Evolutionary conservation across 2,329 filamentous ascomycete genomes (phyloP), one percentile per base, ranked within the genome.

Genomic region (Dactylella cylindrospora): DNA sequence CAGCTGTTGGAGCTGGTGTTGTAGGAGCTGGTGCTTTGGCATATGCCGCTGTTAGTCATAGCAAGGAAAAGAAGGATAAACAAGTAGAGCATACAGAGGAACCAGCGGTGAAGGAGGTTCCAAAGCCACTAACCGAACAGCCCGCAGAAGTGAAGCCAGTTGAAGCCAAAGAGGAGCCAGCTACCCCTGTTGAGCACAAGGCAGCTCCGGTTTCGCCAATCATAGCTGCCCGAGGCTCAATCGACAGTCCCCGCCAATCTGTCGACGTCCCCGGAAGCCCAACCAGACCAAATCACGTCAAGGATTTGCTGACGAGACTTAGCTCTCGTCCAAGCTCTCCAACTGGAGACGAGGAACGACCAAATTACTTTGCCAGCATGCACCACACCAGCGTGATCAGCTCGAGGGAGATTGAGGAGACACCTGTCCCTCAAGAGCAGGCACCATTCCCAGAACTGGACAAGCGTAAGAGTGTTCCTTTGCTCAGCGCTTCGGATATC

Each of bases 381-480:
- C 49, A 40, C 29, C 49, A 47, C 15, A 29, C 47, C 17, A 17
- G 29, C 8, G 55, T 46, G n/a, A n/a, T n/a, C n/a, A n/a, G n/a
- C n/a, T 41, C 46, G 22, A 46, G 55, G n/a, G 47, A 41, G 28
- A 23, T 28, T n/a, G 32, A 45, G n/a, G 15, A 39, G n/a, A 23
- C 53, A 3, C 13, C 55, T n/a, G 15, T 20, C 10, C 35, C 36
- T 9, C 40, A 40, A n/a, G 15, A 40, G 2, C 17, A 38, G 15
- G 23, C 23, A 9, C 32, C 41, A 26, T 61, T 52, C 41, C 35
- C 46, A 28, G 55, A 61, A 13, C 40, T 52, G 35, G 55, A 61
- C 47, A 61, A 61, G 47, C 55, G 55, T 43, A 61, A 61, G 55
- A 61, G 55, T 25, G 25, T 61, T 22, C 55, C 55, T 6, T 28